Evolutionary conservation across 2,329 filamentous ascomycete genomes (phyloP).

Genomic region (Botrytis elliptica): DNA sequence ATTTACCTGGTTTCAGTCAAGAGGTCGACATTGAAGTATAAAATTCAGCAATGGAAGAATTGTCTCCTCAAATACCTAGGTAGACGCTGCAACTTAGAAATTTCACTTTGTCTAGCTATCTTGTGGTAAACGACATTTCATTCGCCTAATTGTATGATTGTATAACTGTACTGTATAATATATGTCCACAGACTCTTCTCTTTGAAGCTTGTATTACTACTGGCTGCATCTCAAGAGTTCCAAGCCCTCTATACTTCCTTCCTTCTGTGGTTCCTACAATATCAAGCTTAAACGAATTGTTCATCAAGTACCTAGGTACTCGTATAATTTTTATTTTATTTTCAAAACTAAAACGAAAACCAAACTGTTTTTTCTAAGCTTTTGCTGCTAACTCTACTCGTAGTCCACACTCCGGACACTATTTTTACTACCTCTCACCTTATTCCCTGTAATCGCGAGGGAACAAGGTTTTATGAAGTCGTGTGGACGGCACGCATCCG

Average conservation of each 20-base stretch:
- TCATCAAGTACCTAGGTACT: not conserved
- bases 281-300: not conserved
- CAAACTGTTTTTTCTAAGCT: not conserved
- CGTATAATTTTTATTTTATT: not conserved
- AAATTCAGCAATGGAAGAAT: not conserved
- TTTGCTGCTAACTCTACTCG: not conserved
- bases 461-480: constrained; percentile 18
- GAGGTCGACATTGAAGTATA: not conserved
- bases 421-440: not conserved
- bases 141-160: not conserved
- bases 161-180: not conserved
- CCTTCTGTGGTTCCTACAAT: not conserved
- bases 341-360: not conserved
- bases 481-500: constrained; percentile 17
- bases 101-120: not conserved
- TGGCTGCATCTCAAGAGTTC: not conserved
- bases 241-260: not conserved
- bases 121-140: not conserved
- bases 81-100: not conserved
- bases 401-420: not conserved
- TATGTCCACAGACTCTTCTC: not conserved
- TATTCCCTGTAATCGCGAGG: constrained; percentile 10
- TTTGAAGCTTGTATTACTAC: not conserved
- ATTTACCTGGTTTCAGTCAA: not conserved
- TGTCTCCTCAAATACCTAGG: not conserved